phyloP scores from a whole-genome alignment of 495 filamentous ascomycete genomes.

The Penicillium manginii region DNA sequence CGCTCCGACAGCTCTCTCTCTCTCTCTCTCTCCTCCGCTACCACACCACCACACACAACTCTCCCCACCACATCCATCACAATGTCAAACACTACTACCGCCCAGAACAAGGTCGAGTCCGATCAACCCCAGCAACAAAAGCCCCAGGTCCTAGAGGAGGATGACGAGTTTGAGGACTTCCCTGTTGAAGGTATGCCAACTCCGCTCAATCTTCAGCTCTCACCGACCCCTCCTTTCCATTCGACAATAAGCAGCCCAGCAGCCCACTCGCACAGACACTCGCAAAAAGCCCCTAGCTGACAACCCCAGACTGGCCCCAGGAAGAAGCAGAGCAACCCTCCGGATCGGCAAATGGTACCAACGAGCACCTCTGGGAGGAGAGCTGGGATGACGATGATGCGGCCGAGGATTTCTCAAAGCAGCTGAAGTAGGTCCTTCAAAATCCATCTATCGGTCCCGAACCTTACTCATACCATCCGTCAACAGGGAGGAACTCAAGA shows the following conservation, averaged over 20 bases:
- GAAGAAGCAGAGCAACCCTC: constrained; percentile 81
- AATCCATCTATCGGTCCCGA: neutral
- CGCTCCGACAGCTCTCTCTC: neutral
- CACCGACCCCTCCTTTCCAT: no score
- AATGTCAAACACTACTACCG: constrained; percentile 48
- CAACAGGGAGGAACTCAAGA: constrained; percentile 90
- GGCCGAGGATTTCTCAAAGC: constrained; percentile 92
- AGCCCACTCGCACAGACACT: neutral
- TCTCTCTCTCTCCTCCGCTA: constrained; percentile 21
- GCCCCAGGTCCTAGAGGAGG: constrained; percentile 81
- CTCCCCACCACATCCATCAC: constrained; percentile 13
- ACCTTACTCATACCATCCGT: constrained; percentile 11
- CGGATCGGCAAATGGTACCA: constrained; percentile 51
- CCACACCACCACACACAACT: constrained; percentile 11
- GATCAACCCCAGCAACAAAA: constrained; percentile 57
- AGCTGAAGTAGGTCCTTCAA: constrained; percentile 75
- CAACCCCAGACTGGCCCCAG: constrained; percentile 74
- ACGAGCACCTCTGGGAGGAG: constrained; percentile 95
- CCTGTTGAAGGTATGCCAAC: constrained; percentile 80
- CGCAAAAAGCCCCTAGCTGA: neutral
- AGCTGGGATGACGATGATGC: constrained; percentile 99
- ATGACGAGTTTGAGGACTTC: constrained; percentile 99
- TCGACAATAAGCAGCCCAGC: no score
- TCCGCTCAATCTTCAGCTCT: constrained; percentile 4
- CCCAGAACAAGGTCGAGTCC: constrained; percentile 43